Evolutionary conservation across 2,329 filamentous ascomycete genomes (phyloP).

Genomic region (Talaromyces sp.): DNA sequence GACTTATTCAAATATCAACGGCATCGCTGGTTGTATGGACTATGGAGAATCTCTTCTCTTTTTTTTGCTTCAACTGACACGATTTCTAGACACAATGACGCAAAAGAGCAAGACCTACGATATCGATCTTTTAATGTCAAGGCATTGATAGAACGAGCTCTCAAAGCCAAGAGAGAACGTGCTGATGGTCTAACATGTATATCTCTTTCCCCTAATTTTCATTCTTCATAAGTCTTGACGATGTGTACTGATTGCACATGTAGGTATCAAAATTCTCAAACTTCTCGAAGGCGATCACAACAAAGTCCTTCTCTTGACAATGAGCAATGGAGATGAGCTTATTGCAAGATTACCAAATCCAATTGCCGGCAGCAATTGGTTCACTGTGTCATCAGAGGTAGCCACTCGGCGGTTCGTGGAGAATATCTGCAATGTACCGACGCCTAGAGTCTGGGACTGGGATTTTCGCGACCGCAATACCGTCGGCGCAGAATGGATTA

Average conservation of each 20-base stretch:
- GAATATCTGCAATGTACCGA: constrained; percentile 25
- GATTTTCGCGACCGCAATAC: constrained; percentile 33
- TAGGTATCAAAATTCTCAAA: constrained; percentile 22
- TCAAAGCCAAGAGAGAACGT: background rate
- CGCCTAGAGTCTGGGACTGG: constrained; percentile 35
- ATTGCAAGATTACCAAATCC: constrained; percentile 23
- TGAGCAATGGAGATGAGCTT: constrained; percentile 23
- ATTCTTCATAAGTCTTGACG: background rate
- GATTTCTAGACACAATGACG: constrained; percentile 23
- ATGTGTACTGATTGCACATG: background rate
- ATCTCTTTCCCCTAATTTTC: background rate
- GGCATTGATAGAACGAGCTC: constrained; percentile 23
- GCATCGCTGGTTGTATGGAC: constrained; percentile 27
- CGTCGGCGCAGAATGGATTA: constrained; percentile 40
- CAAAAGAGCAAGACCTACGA: constrained; percentile 25
- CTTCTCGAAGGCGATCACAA: constrained; percentile 27
- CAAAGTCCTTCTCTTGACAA: constrained; percentile 26
- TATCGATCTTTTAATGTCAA: constrained; percentile 28
- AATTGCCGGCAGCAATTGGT: constrained; percentile 22
- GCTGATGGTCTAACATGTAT: constrained; percentile 5
- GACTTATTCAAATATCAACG: constrained; percentile 28
- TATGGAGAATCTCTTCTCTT: background rate
- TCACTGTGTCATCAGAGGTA: constrained; percentile 25
- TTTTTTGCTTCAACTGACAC: constrained; percentile 14
- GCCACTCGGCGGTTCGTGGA: constrained; percentile 25